Evolutionary conservation across 495 filamentous ascomycete genomes (phyloP).

Genomic region (Aspergillus mulundensis): DNA sequence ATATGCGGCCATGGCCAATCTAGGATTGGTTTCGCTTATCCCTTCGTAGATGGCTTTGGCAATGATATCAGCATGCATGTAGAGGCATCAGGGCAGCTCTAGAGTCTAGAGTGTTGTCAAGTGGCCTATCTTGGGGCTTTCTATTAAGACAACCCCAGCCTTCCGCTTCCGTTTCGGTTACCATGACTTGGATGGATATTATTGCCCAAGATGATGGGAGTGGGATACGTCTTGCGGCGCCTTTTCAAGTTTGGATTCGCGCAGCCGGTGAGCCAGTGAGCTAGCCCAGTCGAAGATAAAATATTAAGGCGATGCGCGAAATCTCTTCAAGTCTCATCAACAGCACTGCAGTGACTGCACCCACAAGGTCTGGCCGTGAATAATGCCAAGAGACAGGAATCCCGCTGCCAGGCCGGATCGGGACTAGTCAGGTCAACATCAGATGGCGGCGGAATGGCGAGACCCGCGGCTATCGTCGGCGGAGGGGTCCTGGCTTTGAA

Average conservation of each 20-base stretch:
- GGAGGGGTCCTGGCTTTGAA: background rate
- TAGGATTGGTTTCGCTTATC: background rate
- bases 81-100: background rate
- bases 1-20: background rate
- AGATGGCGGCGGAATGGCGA: slow-evolving; percentile 4
- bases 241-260: background rate
- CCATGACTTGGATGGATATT: no score
- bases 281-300: no score
- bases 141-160: background rate
- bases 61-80: background rate
- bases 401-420: slow-evolving; percentile 1
- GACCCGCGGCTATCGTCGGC: slow-evolving; percentile 5
- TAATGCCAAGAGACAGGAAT: background rate
- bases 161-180: background rate
- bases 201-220: background rate
- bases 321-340: background rate
- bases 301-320: no score
- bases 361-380: background rate
- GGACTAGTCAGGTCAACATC: slow-evolving; percentile 6
- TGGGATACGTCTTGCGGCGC: background rate
- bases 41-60: background rate
- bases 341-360: no score
- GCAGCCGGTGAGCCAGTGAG: background rate
- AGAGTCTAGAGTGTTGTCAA: no score
- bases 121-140: background rate